These are phyloP conservation scores for Alternaria sp. DNA, from an alignment of 2,329 filamentous ascomycete species.

Conservation along the genomic window DNA sequence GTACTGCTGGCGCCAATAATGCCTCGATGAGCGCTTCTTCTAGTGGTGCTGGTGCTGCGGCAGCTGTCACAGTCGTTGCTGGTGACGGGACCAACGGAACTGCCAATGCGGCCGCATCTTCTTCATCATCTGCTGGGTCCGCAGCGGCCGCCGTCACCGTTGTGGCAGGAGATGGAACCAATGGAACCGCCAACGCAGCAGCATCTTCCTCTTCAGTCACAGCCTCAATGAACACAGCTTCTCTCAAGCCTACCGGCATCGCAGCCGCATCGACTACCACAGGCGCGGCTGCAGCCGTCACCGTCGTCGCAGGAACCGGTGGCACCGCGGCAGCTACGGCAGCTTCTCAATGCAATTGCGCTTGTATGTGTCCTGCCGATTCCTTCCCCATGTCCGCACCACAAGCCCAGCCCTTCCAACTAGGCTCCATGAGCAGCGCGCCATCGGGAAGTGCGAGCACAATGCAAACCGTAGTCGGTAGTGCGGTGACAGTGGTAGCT, in stretches of 20 bases:
- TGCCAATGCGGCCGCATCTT: slow-evolving; percentile 27
- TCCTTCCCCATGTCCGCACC: slow-evolving; percentile 45
- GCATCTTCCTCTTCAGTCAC: slow-evolving; percentile 22
- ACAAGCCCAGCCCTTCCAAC: slow-evolving; percentile 38
- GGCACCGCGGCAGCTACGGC: slow-evolving; percentile 15
- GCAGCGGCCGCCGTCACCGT: slow-evolving; percentile 22
- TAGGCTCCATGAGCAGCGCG: slow-evolving; percentile 28
- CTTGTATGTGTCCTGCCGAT: slow-evolving; percentile 42
- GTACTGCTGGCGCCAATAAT: slow-evolving; percentile 6
- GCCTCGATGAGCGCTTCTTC: neutral
- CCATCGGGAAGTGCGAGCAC: slow-evolving; percentile 24
- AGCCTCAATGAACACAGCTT: slow-evolving; percentile 23
- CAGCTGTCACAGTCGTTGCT: slow-evolving; percentile 34
- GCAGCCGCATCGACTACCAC: slow-evolving; percentile 23
- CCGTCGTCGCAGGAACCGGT: slow-evolving; percentile 33
- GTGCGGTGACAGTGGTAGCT: slow-evolving; percentile 34
- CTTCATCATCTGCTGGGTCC: slow-evolving; percentile 4
- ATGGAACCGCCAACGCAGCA: slow-evolving; percentile 21
- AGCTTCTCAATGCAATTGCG: slow-evolving; percentile 38
- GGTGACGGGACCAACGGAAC: slow-evolving; percentile 15
- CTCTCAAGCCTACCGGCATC: slow-evolving; percentile 15
- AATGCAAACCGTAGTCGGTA: slow-evolving; percentile 33
- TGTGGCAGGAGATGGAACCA: slow-evolving; percentile 24
- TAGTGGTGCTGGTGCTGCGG: slow-evolving; percentile 4
- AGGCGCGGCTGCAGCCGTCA: slow-evolving; percentile 24